phyloP scores from a whole-genome alignment of 2,329 filamentous ascomycete species.

The Aspergillus costaricaensis region DNA sequence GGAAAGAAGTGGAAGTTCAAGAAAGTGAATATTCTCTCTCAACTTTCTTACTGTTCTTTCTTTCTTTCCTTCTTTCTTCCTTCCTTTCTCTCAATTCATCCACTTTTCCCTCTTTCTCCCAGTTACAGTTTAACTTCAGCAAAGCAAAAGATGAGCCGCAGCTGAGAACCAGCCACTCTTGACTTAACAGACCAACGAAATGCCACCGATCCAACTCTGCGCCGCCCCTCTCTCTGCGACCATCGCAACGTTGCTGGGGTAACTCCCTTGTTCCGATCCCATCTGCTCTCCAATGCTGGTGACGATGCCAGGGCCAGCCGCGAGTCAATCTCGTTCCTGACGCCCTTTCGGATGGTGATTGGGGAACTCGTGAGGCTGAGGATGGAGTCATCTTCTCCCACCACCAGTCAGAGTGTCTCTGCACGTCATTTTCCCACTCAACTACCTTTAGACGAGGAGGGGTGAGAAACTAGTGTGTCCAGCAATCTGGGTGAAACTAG shows the following conservation, averaged over 20 bases:
- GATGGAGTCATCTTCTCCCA: not conserved
- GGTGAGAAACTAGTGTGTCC: not conserved
- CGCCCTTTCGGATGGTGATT: constrained; percentile 9
- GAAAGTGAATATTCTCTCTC: too few species aligned
- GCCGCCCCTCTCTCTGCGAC: constrained; percentile 5
- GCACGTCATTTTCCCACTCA: constrained; percentile 16
- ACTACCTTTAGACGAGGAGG: not conserved
- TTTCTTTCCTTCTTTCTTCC: too few species aligned
- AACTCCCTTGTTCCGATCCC: constrained; percentile 25
- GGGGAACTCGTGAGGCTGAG: constrained; percentile 11
- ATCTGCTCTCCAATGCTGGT: constrained; percentile 4
- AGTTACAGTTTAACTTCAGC: too few species aligned
- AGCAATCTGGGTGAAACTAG: not conserved
- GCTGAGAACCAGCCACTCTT: constrained; percentile 3
- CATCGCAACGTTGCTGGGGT: constrained; percentile 19
- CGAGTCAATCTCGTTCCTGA: constrained; percentile 13
- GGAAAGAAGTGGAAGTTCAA: too few species aligned
- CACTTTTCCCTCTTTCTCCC: too few species aligned
- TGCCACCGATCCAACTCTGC: not conserved
- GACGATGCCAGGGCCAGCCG: constrained; percentile 9
- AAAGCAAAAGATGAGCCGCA: not conserved
- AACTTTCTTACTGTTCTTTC: too few species aligned
- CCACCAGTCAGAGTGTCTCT: constrained; percentile 3
- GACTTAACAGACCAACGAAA: constrained; percentile 5
- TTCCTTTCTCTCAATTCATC: too few species aligned